phyloP scores from a whole-genome alignment of 164 flowering plant genomes.

The Aristolochia contorta region DNA sequence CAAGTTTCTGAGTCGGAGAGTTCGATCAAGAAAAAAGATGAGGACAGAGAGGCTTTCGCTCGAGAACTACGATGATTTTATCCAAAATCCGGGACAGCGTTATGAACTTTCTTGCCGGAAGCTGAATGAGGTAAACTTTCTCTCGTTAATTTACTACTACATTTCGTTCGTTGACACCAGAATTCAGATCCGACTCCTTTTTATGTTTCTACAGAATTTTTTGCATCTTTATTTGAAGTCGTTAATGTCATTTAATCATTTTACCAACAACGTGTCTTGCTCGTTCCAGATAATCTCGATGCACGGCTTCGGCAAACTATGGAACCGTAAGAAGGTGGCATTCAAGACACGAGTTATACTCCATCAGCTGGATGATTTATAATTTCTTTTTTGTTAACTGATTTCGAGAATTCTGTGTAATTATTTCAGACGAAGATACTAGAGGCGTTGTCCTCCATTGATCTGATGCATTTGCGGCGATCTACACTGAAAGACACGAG shows the following conservation, averaged over 20 bases:
- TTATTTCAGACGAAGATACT: background rate
- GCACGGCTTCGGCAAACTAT: background rate
- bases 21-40: background rate
- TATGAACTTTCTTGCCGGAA: background rate
- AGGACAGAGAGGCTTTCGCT: background rate
- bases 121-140: background rate
- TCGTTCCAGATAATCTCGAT: background rate
- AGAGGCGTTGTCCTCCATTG: background rate
- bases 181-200: no score
- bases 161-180: background rate
- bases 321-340: background rate
- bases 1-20: background rate
- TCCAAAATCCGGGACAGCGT: background rate
- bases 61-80: background rate
- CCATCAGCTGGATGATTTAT: background rate
- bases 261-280: background rate
- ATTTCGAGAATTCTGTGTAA: background rate
- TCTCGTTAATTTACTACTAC: background rate
- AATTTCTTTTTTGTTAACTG: background rate
- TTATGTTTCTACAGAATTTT: no score
- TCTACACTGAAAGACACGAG: conserved; percentile 7
- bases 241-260: no score
- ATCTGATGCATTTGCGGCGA: conserved; percentile 4
- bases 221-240: no score
- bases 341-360: no score